Conservation (phyloP, 352 stramenopile species). For the Phytopythium boreale region DNA sequence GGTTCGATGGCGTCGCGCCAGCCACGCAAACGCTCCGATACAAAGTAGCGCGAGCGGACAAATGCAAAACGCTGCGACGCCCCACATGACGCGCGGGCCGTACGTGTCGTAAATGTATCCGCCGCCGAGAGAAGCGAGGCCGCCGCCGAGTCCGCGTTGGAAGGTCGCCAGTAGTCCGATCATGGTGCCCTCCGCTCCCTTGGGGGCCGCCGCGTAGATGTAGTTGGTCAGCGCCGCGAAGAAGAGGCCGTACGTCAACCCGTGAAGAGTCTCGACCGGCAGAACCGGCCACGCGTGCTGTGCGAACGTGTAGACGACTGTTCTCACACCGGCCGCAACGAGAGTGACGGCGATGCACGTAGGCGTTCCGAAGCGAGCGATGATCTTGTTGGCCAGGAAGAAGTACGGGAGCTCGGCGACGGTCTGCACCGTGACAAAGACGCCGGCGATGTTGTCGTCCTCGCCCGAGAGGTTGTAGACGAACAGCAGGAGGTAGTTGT, state of each 20-base stretch:
- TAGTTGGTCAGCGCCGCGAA: conserved; percentile 40
- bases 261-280: conserved; percentile 43
- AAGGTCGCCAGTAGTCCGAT: conserved; percentile 38
- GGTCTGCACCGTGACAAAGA: conserved; percentile 32
- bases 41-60: conserved; percentile 1
- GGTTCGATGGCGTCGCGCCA: background rate
- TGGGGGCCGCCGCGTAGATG: conserved; percentile 29
- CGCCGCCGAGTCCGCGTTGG: conserved; percentile 34
- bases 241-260: conserved; percentile 33
- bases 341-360: conserved; percentile 31
- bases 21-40: background rate
- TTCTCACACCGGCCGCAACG: conserved; percentile 25
- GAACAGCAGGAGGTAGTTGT: conserved; percentile 41
- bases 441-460: conserved; percentile 34
- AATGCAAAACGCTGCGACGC: conserved; percentile 28
- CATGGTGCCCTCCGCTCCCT: conserved; percentile 33
- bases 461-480: conserved; percentile 40
- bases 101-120: conserved; percentile 40
- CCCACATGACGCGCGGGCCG: conserved; percentile 34
- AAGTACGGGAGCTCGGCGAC: conserved; percentile 44
- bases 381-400: conserved; percentile 40
- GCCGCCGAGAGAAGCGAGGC: conserved; percentile 29
- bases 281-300: conserved; percentile 37
- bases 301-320: conserved; percentile 40
- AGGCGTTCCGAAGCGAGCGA: conserved; percentile 30